These are phyloP conservation scores for Globisporangium uncinulatum DNA, from an alignment of 352 stramenopile species.

Conservation along the genomic window DNA sequence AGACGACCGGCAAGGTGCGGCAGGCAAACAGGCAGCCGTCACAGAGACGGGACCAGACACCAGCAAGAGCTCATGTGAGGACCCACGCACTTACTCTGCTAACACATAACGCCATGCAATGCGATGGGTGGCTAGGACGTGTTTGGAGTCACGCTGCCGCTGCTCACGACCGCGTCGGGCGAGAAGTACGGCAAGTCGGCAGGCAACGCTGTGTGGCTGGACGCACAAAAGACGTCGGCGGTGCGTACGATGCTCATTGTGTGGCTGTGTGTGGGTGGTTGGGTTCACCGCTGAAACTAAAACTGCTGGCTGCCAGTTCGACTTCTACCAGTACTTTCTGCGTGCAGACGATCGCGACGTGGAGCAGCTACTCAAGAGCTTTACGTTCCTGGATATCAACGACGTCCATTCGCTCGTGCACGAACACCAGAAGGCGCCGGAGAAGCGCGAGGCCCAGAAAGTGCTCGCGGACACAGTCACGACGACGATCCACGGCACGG, in stretches of 20 bases:
- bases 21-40: not conserved
- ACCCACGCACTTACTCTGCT: no score
- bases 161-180: constrained; percentile 96
- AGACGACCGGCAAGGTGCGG: constrained; percentile 64
- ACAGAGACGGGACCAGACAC: no score
- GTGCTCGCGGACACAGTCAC: constrained; percentile 84
- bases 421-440: constrained; percentile 67
- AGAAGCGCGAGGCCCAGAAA: constrained; percentile 73
- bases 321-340: constrained; percentile 93
- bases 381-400: constrained; percentile 95
- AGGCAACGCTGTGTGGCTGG: constrained; percentile 97
- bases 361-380: constrained; percentile 95
- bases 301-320: constrained; percentile 44
- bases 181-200: constrained; percentile 99
- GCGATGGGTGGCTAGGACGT: constrained; percentile 42
- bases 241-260: constrained; percentile 58
- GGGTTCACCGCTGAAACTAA: not conserved
- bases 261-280: not conserved
- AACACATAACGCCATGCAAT: not conserved
- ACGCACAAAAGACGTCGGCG: constrained; percentile 90
- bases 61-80: no score
- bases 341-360: constrained; percentile 90
- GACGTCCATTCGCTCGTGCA: constrained; percentile 89
- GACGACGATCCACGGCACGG: constrained; percentile 90
- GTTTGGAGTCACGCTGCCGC: constrained; percentile 93